Base-by-base conservation (phyloP, 257 asterid genomes). In the Ehretia macrophylla region DNA sequence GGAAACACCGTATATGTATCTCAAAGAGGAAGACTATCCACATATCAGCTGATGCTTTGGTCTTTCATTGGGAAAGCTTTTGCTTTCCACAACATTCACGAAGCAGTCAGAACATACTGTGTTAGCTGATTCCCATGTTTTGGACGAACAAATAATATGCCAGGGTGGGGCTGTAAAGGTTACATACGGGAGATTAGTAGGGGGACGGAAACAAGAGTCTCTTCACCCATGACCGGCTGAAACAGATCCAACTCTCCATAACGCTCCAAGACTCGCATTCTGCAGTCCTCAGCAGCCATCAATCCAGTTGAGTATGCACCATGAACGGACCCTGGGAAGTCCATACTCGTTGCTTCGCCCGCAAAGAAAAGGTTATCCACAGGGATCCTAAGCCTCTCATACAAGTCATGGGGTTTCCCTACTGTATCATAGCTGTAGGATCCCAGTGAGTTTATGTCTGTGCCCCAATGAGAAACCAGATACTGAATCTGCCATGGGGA, bases 381-480 rank as follows among this genome's bases (percentile, higher is more conserved):
- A 0, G 96, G 96, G 62, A 79, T 74, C 73, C 96, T 78, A 27
- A 90, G 74, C 84, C 78, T 81, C 66, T 86, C 97, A 5, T 84
- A 87, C 77, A 85, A 69, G 32, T 81, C 97, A 58, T 90, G 97
- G 70, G 95, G 72, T 59, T 81, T 76, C 49, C 95, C 95, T 4
- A 90, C 97, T 17, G 20, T 73, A 63, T 85, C 96, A 12, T 81
- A 90, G 88, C 96, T 90, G 75, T 90, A 90, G 39, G 97, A 86
- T 8, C 97, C 96, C 62, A 90, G 55, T 39, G 93, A 70, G 79
- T 85, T 81, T 22, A 42, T 48, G 54, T 90, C 97, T 0, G 87
- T 75, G 38, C 96, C 96, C 97, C 96, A 90, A 49, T 83, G 93
- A 9, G 97, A 90, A 44, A 86, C 95, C 37, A 90, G 90, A 77